Conservation (phyloP, 2,329 filamentous ascomycete genomes). For the Akanthomyces muscarius region DNA sequence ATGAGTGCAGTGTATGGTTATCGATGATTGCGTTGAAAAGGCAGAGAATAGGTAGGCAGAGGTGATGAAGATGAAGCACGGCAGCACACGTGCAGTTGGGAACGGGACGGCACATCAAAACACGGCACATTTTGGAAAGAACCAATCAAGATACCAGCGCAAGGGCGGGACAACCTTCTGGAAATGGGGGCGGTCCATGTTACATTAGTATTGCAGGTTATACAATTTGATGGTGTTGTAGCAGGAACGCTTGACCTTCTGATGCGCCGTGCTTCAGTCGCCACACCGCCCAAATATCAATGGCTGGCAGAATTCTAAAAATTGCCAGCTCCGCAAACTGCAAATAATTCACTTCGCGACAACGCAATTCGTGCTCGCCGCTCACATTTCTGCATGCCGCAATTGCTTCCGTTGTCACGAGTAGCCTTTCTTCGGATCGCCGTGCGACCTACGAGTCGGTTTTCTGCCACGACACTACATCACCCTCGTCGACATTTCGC, state of each 20-base stretch:
- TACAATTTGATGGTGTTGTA: background rate
- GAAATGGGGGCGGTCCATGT: background rate
- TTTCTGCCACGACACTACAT: background rate
- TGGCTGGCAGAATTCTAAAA: constrained; percentile 18
- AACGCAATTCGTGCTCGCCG: background rate
- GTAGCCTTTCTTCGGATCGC: background rate
- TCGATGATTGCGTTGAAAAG: background rate
- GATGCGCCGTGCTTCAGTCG: background rate
- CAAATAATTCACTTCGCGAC: constrained; percentile 2
- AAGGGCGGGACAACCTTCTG: background rate
- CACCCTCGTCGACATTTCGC: background rate
- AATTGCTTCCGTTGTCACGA: background rate
- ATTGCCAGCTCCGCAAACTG: background rate
- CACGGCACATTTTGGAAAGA: background rate
- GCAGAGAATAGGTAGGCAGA: background rate
- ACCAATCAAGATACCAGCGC: background rate
- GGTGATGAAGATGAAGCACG: background rate
- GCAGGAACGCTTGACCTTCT: background rate
- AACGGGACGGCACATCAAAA: background rate
- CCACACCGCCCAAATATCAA: constrained; percentile 16
- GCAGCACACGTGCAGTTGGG: background rate
- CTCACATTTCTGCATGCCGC: background rate
- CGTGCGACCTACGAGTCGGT: background rate
- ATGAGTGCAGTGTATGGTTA: background rate
- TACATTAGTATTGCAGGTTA: background rate